These are phyloP conservation scores for Torulaspora maleeae DNA, from an alignment of 805 yeast genomes.

Conservation along the genomic window DNA sequence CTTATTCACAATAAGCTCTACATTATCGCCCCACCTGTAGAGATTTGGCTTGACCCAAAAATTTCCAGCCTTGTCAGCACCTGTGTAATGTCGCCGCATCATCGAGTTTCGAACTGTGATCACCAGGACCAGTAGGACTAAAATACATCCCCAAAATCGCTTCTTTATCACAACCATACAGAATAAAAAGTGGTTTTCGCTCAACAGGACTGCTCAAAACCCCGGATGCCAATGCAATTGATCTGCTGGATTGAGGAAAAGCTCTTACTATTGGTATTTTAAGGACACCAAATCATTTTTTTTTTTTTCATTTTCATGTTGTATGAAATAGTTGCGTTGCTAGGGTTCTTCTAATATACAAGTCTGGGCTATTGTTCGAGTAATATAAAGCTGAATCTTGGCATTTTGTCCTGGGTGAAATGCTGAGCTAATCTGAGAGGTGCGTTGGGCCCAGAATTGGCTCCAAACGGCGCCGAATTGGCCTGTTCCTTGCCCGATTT, in stretches of 20 bases:
- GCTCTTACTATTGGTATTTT: neutral
- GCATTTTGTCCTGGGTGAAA: too few relatives aligned
- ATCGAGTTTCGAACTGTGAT: conserved; percentile 3
- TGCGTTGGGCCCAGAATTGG: too few relatives aligned
- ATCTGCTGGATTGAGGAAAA: neutral
- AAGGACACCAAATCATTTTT: neutral
- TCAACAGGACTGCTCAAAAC: neutral
- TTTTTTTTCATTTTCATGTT: neutral
- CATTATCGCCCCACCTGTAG: conserved; percentile 51
- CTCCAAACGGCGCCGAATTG: too few relatives aligned
- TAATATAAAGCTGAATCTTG: neutral
- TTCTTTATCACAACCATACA: conserved; percentile 6
- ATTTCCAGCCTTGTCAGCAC: conserved; percentile 1
- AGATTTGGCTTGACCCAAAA: conserved; percentile 35
- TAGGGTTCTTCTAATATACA: neutral
- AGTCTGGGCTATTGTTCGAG: neutral
- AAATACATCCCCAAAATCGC: conserved; percentile 7
- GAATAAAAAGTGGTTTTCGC: neutral
- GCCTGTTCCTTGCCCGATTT: too few relatives aligned
- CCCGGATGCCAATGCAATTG: neutral
- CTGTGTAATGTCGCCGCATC: conserved; percentile 1
- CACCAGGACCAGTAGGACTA: conserved; percentile 4
- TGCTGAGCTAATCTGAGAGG: too few relatives aligned
- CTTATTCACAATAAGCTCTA: conserved; percentile 69
- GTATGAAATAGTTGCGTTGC: neutral